phyloP scores from a whole-genome alignment of 257 asterid species.

The Solanum medicagineum region DNA sequence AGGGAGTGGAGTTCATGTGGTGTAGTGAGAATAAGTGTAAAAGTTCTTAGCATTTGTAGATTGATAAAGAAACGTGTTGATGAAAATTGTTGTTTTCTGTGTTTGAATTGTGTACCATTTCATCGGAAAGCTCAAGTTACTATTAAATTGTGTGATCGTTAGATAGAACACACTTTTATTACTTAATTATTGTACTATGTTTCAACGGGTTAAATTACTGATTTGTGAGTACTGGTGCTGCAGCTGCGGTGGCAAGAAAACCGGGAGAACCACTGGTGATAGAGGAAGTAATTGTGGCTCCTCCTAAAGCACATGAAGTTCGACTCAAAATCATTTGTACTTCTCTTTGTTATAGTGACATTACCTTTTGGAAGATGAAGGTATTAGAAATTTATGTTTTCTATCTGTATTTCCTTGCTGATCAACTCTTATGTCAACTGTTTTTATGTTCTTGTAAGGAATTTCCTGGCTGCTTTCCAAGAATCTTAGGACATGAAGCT shows the following conservation, averaged over 20 bases:
- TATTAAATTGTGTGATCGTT: background rate
- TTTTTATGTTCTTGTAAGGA: slow-evolving; percentile 20
- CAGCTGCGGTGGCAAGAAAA: slow-evolving; percentile 83
- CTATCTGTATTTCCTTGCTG: background rate
- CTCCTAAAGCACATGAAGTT: slow-evolving; percentile 35
- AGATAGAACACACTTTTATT: background rate
- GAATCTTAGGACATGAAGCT: slow-evolving; percentile 77
- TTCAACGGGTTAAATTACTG: background rate
- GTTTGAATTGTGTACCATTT: background rate
- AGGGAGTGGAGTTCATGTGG: background rate
- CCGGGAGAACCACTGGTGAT: slow-evolving; percentile 68
- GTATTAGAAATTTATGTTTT: background rate
- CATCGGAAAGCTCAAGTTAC: background rate
- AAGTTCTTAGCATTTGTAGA: background rate
- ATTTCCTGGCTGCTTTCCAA: slow-evolving; percentile 48
- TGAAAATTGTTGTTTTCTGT: background rate
- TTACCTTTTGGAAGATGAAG: slow-evolving; percentile 42
- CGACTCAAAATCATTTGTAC: slow-evolving; percentile 65
- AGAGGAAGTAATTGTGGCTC: slow-evolving; percentile 51
- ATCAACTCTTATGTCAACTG: background rate
- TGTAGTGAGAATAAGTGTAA: too few species aligned
- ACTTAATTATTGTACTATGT: background rate
- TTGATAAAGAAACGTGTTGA: background rate
- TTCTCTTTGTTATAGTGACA: slow-evolving; percentile 64
- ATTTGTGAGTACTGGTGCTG: background rate